These are phyloP conservation scores for Kockovaella imperatae DNA, from an alignment of 768 basidiomycete genomes.

Conservation along the genomic window DNA sequence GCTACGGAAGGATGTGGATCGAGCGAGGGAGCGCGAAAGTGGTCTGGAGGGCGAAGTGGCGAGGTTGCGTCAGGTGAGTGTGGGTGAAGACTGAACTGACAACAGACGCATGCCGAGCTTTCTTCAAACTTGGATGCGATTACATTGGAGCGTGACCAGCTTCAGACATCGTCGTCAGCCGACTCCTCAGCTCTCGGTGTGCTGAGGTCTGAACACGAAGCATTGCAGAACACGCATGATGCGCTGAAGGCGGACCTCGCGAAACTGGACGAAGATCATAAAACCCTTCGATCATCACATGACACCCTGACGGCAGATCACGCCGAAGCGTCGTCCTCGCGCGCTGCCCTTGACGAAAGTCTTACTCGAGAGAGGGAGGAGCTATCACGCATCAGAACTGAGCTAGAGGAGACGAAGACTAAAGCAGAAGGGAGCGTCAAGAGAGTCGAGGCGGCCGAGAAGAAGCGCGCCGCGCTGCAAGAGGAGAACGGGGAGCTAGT, in stretches of 20 bases:
- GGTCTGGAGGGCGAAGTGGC: conserved; percentile 35
- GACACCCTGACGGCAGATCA: conserved; percentile 8
- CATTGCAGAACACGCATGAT: neutral
- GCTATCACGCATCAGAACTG: conserved; percentile 6
- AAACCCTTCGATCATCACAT: conserved; percentile 6
- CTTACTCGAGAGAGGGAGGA: no score
- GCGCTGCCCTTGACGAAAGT: neutral
- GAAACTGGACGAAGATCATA: neutral
- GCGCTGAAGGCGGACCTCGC: neutral
- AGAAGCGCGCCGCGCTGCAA: conserved; percentile 30
- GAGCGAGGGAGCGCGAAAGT: conserved; percentile 12
- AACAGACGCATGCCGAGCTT: conserved; percentile 18
- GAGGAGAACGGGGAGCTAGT: conserved; percentile 39
- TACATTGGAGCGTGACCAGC: no score
- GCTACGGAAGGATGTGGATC: conserved; percentile 11
- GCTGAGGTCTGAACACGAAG: neutral
- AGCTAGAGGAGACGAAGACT: conserved; percentile 13
- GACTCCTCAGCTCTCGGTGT: neutral
- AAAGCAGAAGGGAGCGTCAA: conserved; percentile 23
- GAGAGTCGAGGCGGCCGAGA: conserved; percentile 27
- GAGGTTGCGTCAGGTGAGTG: conserved; percentile 32
- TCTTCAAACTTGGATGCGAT: conserved; percentile 5
- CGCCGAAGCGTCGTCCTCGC: conserved; percentile 2
- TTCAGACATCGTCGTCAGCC: conserved; percentile 2
- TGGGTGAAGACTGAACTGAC: neutral